These are phyloP conservation scores for Coemansia sp. DNA, from an alignment of 192 early-diverging fungal species.

Conservation along the genomic window DNA sequence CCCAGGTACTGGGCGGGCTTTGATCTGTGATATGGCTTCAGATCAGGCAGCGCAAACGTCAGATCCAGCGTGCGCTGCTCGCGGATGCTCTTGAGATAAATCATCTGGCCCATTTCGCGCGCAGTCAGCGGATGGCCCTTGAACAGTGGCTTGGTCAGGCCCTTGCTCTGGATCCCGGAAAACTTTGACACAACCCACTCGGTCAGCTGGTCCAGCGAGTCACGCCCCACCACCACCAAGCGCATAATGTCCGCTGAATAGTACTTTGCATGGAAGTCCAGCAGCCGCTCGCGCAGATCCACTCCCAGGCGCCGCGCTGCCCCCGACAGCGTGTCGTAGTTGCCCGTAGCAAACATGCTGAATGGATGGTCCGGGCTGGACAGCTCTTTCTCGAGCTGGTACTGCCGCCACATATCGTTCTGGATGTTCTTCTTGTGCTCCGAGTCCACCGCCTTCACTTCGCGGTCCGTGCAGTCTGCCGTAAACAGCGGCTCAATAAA, in stretches of 20 bases:
- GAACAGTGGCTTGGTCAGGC: slow-evolving; percentile 67
- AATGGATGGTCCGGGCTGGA: slow-evolving; percentile 77
- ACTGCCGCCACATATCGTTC: slow-evolving; percentile 83
- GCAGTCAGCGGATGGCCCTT: slow-evolving; percentile 71
- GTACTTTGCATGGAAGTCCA: slow-evolving; percentile 85
- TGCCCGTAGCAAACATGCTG: slow-evolving; percentile 90
- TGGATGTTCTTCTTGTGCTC: slow-evolving; percentile 97
- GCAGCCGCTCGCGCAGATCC: slow-evolving; percentile 77
- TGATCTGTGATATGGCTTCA: slow-evolving; percentile 56
- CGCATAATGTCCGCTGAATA: slow-evolving; percentile 98
- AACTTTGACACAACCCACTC: slow-evolving; percentile 82
- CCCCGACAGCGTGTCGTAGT: slow-evolving; percentile 72
- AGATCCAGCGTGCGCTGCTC: slow-evolving; percentile 77
- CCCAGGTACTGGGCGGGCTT: slow-evolving; percentile 77
- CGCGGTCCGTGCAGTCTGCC: slow-evolving; percentile 86
- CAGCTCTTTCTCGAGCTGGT: slow-evolving; percentile 83
- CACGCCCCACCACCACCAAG: slow-evolving; percentile 82
- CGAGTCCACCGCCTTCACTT: slow-evolving; percentile 92
- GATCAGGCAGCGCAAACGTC: slow-evolving; percentile 85
- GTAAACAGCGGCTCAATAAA: slow-evolving; percentile 91
- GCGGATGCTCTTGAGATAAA: slow-evolving; percentile 76
- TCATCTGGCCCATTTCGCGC: slow-evolving; percentile 70
- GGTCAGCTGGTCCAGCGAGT: slow-evolving; percentile 82
- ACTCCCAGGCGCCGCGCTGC: slow-evolving; percentile 65
- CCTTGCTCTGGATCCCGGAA: slow-evolving; percentile 73